Conservation (phyloP, 306 rosid species). For the Carpinus viminea region DNA sequence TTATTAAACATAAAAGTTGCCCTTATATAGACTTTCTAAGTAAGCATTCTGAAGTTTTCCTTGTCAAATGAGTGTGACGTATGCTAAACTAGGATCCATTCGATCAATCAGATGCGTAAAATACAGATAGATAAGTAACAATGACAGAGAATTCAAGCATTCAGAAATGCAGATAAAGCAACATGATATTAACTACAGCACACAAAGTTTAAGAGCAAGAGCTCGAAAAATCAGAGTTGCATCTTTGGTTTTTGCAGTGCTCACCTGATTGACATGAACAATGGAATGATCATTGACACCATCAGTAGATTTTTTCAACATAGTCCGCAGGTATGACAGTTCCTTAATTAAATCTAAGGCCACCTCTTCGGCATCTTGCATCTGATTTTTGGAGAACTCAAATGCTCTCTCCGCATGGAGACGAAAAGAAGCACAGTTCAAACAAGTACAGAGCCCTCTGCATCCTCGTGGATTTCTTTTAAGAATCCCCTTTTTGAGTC, state of each 20-base stretch:
- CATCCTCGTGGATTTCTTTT: conserved; percentile 87
- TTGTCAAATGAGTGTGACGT: background rate
- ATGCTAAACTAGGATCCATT: background rate
- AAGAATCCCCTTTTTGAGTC: conserved; percentile 49
- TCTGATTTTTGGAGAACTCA: conserved; percentile 81
- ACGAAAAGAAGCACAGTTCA: conserved; percentile 79
- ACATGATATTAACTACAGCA: background rate
- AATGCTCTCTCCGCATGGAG: conserved; percentile 88
- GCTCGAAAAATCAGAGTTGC: conserved; percentile 7
- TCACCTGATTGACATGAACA: conserved; percentile 44
- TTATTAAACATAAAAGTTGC: background rate
- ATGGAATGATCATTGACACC: conserved; percentile 26
- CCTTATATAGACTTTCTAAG: background rate
- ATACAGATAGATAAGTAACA: background rate
- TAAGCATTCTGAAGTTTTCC: background rate
- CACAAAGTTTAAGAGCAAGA: conserved; percentile 6
- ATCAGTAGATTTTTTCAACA: conserved; percentile 44
- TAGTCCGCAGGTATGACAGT: conserved; percentile 49
- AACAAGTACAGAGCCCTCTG: conserved; percentile 83
- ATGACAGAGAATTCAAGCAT: no score
- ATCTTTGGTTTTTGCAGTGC: conserved; percentile 21
- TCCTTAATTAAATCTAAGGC: conserved; percentile 67
- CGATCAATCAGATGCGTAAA: background rate
- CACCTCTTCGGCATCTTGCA: conserved; percentile 74
- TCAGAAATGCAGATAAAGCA: background rate